Percentiles rank a stretch among this genome's conserved stretches.
phyloP scores from a whole-genome alignment of 768 basidiomycete genomes.

The Pisolithus sp. region DNA sequence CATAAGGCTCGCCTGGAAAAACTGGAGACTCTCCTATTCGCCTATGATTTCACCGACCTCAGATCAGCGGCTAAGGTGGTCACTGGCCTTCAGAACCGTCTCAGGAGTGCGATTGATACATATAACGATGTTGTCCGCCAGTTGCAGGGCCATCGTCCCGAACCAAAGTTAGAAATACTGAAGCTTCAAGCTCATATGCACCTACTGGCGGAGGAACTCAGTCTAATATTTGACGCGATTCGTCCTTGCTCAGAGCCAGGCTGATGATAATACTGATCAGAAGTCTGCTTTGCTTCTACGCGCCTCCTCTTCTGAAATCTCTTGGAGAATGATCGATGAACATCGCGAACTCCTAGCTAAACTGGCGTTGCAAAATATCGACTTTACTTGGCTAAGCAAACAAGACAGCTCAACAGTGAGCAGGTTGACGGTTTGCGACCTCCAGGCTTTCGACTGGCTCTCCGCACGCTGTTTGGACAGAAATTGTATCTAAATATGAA shows the following conservation, averaged over 20 bases:
- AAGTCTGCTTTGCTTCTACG: constrained; percentile 78
- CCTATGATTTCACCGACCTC: constrained; percentile 83
- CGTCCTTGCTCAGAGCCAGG: constrained; percentile 76
- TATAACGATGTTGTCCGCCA: constrained; percentile 35
- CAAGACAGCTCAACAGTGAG: constrained; percentile 85
- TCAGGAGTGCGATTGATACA: constrained; percentile 59
- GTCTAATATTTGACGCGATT: constrained; percentile 80
- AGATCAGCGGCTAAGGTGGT: constrained; percentile 65
- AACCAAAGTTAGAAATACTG: constrained; percentile 49
- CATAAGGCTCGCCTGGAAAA: constrained; percentile 73
- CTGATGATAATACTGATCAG: constrained; percentile 56
- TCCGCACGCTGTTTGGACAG: constrained; percentile 75
- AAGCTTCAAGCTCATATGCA: constrained; percentile 69
- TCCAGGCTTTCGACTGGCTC: constrained; percentile 85
- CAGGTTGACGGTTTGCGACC: constrained; percentile 64
- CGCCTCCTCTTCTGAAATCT: constrained; percentile 79
- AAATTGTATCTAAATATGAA: constrained; percentile 77
- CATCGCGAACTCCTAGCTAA: constrained; percentile 72
- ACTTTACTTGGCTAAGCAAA: constrained; percentile 78
- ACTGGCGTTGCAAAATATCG: constrained; percentile 70
- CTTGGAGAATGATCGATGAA: constrained; percentile 86
- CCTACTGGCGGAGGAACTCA: constrained; percentile 70
- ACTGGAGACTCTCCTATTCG: constrained; percentile 76
- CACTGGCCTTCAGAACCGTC: constrained; percentile 61
- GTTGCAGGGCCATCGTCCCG: constrained; percentile 26